Percentiles rank a stretch among this genome's conserved stretches.
Evolutionary conservation across 148 eudicot species (phyloP).

Genomic region (Talinum fruticosum): DNA sequence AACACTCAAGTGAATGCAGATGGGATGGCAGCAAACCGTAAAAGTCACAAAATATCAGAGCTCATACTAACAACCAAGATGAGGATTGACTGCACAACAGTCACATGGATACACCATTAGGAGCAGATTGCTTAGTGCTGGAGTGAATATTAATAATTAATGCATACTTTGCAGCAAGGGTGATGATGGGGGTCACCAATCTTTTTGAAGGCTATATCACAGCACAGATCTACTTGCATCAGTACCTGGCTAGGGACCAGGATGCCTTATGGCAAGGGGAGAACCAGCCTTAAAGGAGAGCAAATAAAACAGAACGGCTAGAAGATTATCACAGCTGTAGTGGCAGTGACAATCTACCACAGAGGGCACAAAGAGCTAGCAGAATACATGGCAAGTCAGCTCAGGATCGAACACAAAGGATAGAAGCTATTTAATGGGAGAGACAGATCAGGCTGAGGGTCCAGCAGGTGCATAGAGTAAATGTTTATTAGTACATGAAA

Average conservation of each 20-base stretch:
- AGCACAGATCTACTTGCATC: background rate
- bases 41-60: background rate
- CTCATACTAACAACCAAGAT: background rate
- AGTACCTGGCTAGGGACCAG: background rate
- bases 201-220: background rate
- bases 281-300: background rate
- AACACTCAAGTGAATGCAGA: background rate
- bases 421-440: background rate
- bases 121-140: background rate
- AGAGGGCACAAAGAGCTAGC: background rate
- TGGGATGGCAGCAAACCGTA: background rate
- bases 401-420: background rate
- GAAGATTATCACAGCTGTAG: background rate
- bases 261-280: background rate
- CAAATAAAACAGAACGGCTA: background rate
- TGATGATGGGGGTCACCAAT: background rate
- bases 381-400: background rate
- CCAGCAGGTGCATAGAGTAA: background rate
- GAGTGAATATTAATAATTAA: background rate
- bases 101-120: background rate
- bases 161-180: background rate
- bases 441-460: background rate
- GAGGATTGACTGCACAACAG: background rate
- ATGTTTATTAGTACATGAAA: background rate
- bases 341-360: background rate